Evolutionary conservation across 352 stramenopile genomes (phyloP), one percentile per base, ranked within the genome.

Genomic region (Phytophthora cryptogea): DNA sequence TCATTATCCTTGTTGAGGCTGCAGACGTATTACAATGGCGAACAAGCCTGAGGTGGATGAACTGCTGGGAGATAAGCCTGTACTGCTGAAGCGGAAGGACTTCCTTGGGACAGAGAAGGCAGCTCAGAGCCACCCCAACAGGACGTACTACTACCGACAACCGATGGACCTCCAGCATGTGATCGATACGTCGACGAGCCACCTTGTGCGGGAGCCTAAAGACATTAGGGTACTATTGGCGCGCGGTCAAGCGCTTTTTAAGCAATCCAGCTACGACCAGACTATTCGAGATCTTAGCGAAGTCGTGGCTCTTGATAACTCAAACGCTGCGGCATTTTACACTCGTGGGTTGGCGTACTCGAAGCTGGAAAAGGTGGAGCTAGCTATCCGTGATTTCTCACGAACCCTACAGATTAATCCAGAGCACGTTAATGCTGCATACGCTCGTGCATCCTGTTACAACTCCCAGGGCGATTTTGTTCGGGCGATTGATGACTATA

Each of bases 401-500:
- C 65, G 78, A 17, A 66, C 82, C 13, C 62, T 97, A 11, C 72
- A 86, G 39, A 70, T 92, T 23, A 86, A 94, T n/a, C 88, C 85
- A 4, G 78, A 94, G 41, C 88, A 97, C 52, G 80, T 97, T 39
- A 96, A 93, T 52, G 89, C 89, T 7, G 83, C 84, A 16, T 97
- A 96, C 42, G 85, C 85, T 32, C 74, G 89, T 7, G 89, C 86
- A 2, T 92, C 89, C 17, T 95, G 81, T 50, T 93, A 88, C 68
- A 97, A 97, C 59, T 84, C 72, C 14, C 80, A 94, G 52, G 88
- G 86, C 3, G 79, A 94, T 67, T 94, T 95, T 54, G 72, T 86
- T 17, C 74, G 73, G 20, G 89, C 89, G 2, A 96, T 97, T 45
- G 89, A 97, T 46, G 89, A 97, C 57, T 97, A 97, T 71, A 96